Conservation (phyloP, 176 grass and related monocot species). For the Sorghum bicolor region DNA sequence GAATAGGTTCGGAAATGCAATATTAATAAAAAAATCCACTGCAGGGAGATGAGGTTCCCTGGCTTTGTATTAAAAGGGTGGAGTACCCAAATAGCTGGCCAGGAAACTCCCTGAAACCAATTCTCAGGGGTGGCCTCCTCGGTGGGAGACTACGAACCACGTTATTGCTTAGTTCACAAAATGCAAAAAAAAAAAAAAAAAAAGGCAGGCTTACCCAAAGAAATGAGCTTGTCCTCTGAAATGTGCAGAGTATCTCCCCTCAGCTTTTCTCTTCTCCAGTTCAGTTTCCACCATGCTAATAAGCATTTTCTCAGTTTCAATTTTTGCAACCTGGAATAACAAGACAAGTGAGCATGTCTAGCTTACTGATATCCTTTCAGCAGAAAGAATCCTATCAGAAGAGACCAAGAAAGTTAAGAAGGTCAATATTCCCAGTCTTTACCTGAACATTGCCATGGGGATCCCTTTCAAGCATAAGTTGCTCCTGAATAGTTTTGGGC, state of each 20-base stretch:
- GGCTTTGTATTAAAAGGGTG: neutral
- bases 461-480: constrained; percentile 96
- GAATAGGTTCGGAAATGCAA: neutral
- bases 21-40: neutral
- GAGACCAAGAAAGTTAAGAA: neutral
- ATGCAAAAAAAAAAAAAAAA: neutral
- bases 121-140: neutral
- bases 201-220: constrained; percentile 93
- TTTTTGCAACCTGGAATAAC: constrained; percentile 79
- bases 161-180: neutral
- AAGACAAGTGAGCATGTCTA: neutral
- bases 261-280: constrained; percentile 84
- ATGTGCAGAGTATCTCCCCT: constrained; percentile 66
- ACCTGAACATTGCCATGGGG: constrained; percentile 99
- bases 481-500: constrained; percentile 86
- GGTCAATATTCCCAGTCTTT: constrained; percentile 6
- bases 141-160: neutral
- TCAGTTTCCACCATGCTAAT: constrained; percentile 98
- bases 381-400: neutral
- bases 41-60: neutral
- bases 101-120: neutral
- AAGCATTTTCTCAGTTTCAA: constrained; percentile 99
- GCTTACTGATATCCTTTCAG: neutral
- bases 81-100: neutral
- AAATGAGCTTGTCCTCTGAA: constrained; percentile 98